Base-by-base conservation (phyloP, 1,284 basidiomycete species). In the Sporisorium exsertum region DNA sequence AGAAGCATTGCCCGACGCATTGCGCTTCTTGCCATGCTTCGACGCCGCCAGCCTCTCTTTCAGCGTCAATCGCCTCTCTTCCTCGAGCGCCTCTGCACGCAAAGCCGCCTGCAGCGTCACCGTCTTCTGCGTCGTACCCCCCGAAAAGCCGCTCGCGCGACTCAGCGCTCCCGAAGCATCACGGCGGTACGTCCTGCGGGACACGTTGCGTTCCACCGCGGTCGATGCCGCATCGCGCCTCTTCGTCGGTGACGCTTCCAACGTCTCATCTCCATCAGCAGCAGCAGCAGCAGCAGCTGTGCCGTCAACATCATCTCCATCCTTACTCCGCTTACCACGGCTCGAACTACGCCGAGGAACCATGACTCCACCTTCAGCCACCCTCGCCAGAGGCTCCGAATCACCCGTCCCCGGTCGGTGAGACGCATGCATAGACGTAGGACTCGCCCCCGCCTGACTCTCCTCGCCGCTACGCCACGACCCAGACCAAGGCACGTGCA, bases 71-170 rank as follows among this genome's bases (percentile, higher is more conserved):
- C 78, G 47, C 16, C 76, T 51, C 54, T 82, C 81, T 53, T 82
- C 81, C 29, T 82, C 81, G 7, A 82, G 50, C 16, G 81, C 78
- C 43, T 82, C 81, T 5, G 81, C 81, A 18, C 77, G 70, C 42
- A 82, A 53, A 10, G 81, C 81, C 45, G 77, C 63, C 18, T 69
- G 58, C 35, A 82, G 72, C 10, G 74, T 78, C 16, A 82, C 78
- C 12, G 72, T 72, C 37, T 70, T 77, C 20, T 68, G 65, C 29
- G 54, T 52, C 24, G 77, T 74, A 18, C 47, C 60, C 2, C 57
- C 70, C 29, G 60, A 66, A 50, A 63, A 43, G 52, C 70, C 69
- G 42, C 78, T 79, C n/a, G 66, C 66, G n/a, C 68, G 60, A 42
- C 71, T 75, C 49, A 70, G 18, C 13, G 67, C 72, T 6, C 67